phyloP scores from a whole-genome alignment of 164 flowering plant species.

The Hamamelis virginiana region DNA sequence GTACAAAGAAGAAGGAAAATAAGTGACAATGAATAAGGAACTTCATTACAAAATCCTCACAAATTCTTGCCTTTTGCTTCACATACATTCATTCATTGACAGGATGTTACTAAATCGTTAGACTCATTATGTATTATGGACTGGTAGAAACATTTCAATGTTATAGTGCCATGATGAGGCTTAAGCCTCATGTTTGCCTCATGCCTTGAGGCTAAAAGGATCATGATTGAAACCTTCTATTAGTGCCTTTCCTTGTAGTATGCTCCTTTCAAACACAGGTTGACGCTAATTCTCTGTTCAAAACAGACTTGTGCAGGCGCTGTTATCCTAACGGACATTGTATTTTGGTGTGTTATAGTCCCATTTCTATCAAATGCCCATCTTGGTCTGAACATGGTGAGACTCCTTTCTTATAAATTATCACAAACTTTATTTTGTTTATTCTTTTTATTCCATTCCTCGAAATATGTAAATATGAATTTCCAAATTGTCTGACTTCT shows the following conservation, averaged over 20 bases:
- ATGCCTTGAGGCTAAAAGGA: background rate
- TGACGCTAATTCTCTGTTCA: constrained; percentile 5
- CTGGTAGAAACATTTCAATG: too few relatives aligned
- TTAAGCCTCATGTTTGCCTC: background rate
- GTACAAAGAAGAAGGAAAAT: too few relatives aligned
- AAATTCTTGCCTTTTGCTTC: too few relatives aligned
- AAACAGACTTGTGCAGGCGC: constrained; percentile 85
- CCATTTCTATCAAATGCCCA: constrained; percentile 48
- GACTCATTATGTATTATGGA: too few relatives aligned
- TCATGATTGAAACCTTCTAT: background rate
- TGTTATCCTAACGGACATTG: constrained; percentile 71
- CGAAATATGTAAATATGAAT: background rate
- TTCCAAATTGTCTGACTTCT: background rate
- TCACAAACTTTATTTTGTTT: background rate
- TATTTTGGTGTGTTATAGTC: constrained; percentile 73
- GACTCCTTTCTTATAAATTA: constrained; percentile 1
- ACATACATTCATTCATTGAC: too few relatives aligned
- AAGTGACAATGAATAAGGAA: too few relatives aligned
- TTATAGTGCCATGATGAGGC: too few relatives aligned
- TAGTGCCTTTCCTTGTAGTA: background rate
- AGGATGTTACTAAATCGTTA: too few relatives aligned
- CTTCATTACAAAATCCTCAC: too few relatives aligned
- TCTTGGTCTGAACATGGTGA: constrained; percentile 50
- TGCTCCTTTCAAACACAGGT: too few relatives aligned
- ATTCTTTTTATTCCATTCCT: background rate